Base-by-base conservation (phyloP, 1,284 basidiomycete genomes). In the Marasmius sp. region DNA sequence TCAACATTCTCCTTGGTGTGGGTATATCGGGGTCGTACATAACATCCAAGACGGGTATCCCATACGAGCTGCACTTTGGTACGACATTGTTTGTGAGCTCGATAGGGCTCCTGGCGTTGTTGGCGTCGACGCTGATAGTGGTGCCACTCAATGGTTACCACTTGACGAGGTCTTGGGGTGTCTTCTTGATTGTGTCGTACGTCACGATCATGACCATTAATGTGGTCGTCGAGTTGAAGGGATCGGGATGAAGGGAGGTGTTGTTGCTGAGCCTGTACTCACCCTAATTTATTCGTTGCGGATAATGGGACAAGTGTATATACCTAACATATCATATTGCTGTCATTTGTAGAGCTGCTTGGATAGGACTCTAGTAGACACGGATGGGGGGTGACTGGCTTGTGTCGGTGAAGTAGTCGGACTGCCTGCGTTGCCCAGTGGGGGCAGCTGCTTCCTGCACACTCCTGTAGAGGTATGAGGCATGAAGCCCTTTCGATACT, bases 1-100 rank as follows among this genome's bases (percentile, higher is more conserved):
- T 98, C 68, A 99, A 98, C 77, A 93, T 99, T 67, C 86, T 98
- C 4, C 87, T 99, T 57, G 94, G 94, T 12, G 83, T 95, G 62
- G 93, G 94, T 48, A 81, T 94, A 61, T 90, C 91, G 0, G 91
- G 93, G 16, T 83, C 87, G 20, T 89, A 89, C 71, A 83, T 93
- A 68, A 90, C 87, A 62, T 76, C 82, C 49, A 78, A 87, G 58
- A 85, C 83, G 12, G 76, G 79, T 0, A 65, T 85, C 48, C 85
- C 89, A 1, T 91, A 92, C 71, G 71, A 79, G 18, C 83, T 98
- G 39, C 79, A 91, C 58, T 93, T 97, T 72, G 90, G 90, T 16
- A 86, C 84, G 0, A 97, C 95, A 1, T 83, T 98, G 47, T 79
- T 96, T 70, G 91, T 95, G 64, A 95, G 92, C 65, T 82, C 88